Base-by-base conservation (phyloP, 306 rosid species). In the Cicer yamashitae region DNA sequence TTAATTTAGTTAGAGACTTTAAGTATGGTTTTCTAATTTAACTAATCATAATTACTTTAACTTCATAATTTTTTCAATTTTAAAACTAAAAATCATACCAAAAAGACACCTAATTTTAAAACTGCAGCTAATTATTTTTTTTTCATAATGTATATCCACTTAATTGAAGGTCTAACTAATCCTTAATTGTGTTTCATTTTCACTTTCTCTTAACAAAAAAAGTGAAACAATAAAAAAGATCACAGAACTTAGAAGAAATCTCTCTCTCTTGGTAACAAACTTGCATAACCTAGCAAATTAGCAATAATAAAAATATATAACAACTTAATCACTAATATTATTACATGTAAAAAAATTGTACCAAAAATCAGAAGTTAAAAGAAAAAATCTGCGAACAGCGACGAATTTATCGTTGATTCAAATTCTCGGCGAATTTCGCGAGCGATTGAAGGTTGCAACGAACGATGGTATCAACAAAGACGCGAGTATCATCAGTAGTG, bases 391-490 rank as follows among this genome's bases (percentile, higher is more conserved):
- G 34, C 34, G 34, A 30, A 30, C 34, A 30, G 34, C 61, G 12
- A 63, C 48, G 12, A 41, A 34, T 10, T 74, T 39, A 77, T 73
- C 67, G 56, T 77, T 74, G 73, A 1, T 57, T 39, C 41, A 88
- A 48, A 64, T 84, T 84, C 87, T 92, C 96, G 7, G 96, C 93
- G 64, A 84, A 86, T 83, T 86, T 86, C 60, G 98, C 91, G 48
- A 96, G 91, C 0, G 97, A 92, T 77, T 96, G 99, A 52, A 96
- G 92, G 80, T 96, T 96, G 83, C 98, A 96, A 37, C 97, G 89
- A 10, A 96, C 92, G 64, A 96, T 96, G 22, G 99, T 96, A 72
- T 92, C 98, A 15, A 84, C 89, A 40, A 96, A 96, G 4, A 77
- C 86, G 17, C 93, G 81, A 12, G 99, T 96, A 75, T 96, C 99